Percentiles rank a stretch among this genome's conserved stretches.
Evolutionary conservation across 1,284 basidiomycete genomes (phyloP).

Genomic region (Cryptococcus hybrid): DNA sequence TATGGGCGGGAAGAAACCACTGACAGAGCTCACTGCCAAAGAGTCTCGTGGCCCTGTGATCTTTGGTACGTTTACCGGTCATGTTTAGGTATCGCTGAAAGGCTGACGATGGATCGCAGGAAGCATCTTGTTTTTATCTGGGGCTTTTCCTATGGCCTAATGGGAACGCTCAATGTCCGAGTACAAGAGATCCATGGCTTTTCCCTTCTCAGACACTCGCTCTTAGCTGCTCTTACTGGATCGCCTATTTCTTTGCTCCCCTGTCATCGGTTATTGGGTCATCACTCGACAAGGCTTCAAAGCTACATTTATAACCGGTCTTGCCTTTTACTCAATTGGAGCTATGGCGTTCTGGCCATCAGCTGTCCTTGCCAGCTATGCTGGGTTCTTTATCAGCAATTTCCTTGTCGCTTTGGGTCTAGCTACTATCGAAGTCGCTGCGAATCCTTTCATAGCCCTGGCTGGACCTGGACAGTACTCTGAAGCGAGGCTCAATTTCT

Average conservation of each 20-base stretch:
- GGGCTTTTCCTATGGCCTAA: slow-evolving; percentile 48
- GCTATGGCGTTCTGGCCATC: slow-evolving; percentile 50
- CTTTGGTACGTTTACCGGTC: slow-evolving; percentile 25
- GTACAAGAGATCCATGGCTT: slow-evolving; percentile 35
- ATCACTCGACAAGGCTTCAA: slow-evolving; percentile 44
- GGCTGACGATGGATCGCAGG: slow-evolving; percentile 14
- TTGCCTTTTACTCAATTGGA: slow-evolving; percentile 42
- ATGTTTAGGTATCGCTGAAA: background rate
- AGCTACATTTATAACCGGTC: slow-evolving; percentile 46
- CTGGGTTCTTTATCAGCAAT: slow-evolving; percentile 48
- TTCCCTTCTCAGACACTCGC: slow-evolving; percentile 26
- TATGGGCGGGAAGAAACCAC: slow-evolving; percentile 37
- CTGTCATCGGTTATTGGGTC: slow-evolving; percentile 35
- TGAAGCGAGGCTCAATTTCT: slow-evolving; percentile 45
- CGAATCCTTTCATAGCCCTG: slow-evolving; percentile 49
- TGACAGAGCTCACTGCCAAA: slow-evolving; percentile 35
- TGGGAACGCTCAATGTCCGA: slow-evolving; percentile 42
- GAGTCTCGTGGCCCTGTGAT: slow-evolving; percentile 47
- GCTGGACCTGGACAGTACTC: slow-evolving; percentile 45
- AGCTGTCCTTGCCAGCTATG: slow-evolving; percentile 39
- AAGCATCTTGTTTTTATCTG: slow-evolving; percentile 47
- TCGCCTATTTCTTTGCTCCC: slow-evolving; percentile 43
- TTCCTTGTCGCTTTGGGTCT: slow-evolving; percentile 43
- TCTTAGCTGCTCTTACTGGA: slow-evolving; percentile 44
- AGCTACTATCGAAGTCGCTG: slow-evolving; percentile 43